Base-by-base conservation (phyloP, 495 filamentous ascomycete genomes). In the Podospora tetraspora region DNA sequence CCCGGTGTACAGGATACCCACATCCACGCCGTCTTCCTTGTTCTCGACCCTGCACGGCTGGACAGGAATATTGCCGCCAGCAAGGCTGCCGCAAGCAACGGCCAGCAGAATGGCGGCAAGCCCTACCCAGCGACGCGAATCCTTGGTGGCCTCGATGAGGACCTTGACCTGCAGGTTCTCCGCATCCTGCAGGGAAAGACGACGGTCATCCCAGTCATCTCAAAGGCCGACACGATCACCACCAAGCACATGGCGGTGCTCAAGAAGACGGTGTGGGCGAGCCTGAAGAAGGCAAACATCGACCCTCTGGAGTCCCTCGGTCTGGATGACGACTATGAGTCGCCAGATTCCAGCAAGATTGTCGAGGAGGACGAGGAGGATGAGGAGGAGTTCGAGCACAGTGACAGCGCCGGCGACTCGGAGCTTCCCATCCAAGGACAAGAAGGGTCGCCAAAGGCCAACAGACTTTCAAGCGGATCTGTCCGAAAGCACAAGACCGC, bases 191-290 rank as follows among this genome's bases (percentile, higher is more conserved):
- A 95, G 75, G 93, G 93, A 71, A 99, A 97, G 82, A 97, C 96
- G 0, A 96, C 92, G 0, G 92, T 98, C 63, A 92, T 99, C 34
- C 95, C 95, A 0, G 91, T 99, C 56, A 94, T 99, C 78, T 91
- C 93, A 74, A 99, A 99, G 81, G 96, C 95, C 43, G 95, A 99
- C 77, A 98, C 93, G 16, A 91, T 98, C 71, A 98, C 95, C 58
- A 87, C 89, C 3, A 88, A 91, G 27, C 95, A 99, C 79, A 97
- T 99, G 95, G 81, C 83, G n/a, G 87, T 91, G 75, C 87, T 99
- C 59, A 97, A 95, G 82, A 91, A 89, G 77, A 89, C 91, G 1
- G 95, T 99, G 19, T 96, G 91, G 87, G 87, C 89, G 59, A 94
- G 91, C 69, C 82, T 99, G 56, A 92, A 94, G 78, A 86, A 88